phyloP scores from a whole-genome alignment of 495 filamentous ascomycete genomes.

The Polyplosphaeria fusca region DNA sequence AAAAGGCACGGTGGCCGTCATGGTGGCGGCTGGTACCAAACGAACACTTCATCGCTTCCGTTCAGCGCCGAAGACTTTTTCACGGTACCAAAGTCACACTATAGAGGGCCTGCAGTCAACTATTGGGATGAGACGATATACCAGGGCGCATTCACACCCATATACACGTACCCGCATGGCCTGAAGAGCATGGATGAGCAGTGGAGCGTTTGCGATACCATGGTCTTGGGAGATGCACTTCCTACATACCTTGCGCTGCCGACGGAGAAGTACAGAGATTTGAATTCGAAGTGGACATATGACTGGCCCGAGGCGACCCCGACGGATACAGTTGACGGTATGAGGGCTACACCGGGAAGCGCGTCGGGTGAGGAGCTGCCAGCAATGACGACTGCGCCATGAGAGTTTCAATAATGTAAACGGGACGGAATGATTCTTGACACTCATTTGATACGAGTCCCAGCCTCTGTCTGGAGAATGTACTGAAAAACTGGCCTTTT shows the following conservation, averaged over 20 bases:
- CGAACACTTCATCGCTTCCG: neutral
- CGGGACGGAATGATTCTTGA: neutral
- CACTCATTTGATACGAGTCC: conserved; percentile 5
- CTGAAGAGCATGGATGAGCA: neutral
- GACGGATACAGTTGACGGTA: neutral
- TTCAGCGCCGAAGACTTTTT: conserved; percentile 2
- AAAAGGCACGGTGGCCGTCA: neutral
- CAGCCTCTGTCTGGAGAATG: conserved; percentile 26
- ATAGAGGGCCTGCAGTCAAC: neutral
- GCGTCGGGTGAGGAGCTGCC: neutral
- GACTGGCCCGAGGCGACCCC: neutral
- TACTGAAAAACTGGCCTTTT: conserved; percentile 24
- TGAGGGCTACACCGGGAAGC: neutral
- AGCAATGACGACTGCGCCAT: neutral
- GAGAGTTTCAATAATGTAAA: neutral
- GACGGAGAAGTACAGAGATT: conserved; percentile 1
- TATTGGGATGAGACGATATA: neutral
- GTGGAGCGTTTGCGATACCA: neutral
- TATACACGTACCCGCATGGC: neutral
- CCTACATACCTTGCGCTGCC: conserved; percentile 6
- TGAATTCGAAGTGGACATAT: neutral
- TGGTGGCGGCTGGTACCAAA: neutral
- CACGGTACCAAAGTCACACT: neutral
- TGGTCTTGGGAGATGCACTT: neutral
- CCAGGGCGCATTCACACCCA: neutral